These are phyloP conservation scores for Podila minutissima DNA, from an alignment of 192 early-diverging fungal genomes.

Conservation along the genomic window DNA sequence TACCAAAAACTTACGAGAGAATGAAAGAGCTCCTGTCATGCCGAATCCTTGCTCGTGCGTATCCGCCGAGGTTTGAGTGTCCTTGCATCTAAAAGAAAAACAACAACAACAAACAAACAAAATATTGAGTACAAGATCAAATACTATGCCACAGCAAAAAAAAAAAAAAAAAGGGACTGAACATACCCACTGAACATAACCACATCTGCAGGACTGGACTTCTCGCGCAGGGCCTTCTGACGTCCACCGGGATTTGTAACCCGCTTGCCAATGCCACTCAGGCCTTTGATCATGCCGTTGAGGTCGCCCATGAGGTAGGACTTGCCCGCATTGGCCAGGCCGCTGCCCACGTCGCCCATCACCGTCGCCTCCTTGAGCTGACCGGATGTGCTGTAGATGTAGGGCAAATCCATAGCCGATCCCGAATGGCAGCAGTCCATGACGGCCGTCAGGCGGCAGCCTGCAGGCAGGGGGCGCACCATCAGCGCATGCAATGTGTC, in stretches of 20 bases:
- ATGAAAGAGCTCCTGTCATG: constrained; percentile 80
- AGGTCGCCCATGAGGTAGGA: constrained; percentile 60
- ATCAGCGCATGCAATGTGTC: constrained; percentile 80
- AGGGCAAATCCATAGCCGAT: constrained; percentile 83
- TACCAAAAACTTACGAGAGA: constrained; percentile 20
- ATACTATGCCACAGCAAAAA: neutral
- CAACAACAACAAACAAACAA: neutral
- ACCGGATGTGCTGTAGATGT: constrained; percentile 77
- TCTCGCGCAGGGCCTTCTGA: constrained; percentile 33
- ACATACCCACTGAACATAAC: constrained; percentile 81
- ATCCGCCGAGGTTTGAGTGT: constrained; percentile 87
- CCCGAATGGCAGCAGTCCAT: constrained; percentile 92
- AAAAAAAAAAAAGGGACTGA: neutral
- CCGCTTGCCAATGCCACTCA: constrained; percentile 60
- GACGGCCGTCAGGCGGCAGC: constrained; percentile 81
- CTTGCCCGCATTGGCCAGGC: constrained; percentile 55
- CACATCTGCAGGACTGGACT: constrained; percentile 72
- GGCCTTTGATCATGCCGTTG: constrained; percentile 44
- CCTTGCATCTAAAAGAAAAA: constrained; percentile 66
- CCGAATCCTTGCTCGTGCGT: constrained; percentile 63
- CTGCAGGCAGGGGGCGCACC: constrained; percentile 70
- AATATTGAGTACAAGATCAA: neutral
- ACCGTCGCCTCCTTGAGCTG: constrained; percentile 60
- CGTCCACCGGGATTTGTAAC: constrained; percentile 35
- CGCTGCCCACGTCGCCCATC: constrained; percentile 56